phyloP scores from a whole-genome alignment of 805 yeast genomes.

The Cyberlindnera maritima region DNA sequence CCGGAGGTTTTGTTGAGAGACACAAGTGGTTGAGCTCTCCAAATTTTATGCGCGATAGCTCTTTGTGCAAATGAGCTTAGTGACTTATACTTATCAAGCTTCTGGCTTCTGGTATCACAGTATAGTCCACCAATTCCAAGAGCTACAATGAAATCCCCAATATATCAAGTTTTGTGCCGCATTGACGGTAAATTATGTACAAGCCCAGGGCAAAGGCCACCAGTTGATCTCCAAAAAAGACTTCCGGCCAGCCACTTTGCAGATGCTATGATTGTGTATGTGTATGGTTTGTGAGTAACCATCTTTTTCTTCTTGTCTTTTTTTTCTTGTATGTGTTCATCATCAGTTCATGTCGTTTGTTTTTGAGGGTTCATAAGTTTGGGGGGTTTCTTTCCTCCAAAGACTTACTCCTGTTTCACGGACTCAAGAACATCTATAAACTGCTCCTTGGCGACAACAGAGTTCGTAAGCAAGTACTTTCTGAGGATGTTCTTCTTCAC shows the following conservation, averaged over 20 bases:
- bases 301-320: not conserved
- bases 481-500: slow-evolving; percentile 71
- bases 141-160: no score
- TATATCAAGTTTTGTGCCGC: not conserved
- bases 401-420: slow-evolving; percentile 9
- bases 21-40: not conserved
- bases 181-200: slow-evolving; percentile 4
- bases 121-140: no score
- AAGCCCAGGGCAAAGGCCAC: not conserved
- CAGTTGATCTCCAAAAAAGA: not conserved
- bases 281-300: not conserved
- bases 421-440: slow-evolving; percentile 20
- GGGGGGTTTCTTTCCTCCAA: not conserved
- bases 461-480: slow-evolving; percentile 49
- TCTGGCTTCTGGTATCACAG: no score
- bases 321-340: not conserved
- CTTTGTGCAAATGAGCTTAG: no score
- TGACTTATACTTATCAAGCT: no score
- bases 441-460: slow-evolving; percentile 22
- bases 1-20: not conserved
- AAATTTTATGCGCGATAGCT: not conserved
- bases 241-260: no score
- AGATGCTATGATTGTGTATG: not conserved
- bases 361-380: not conserved
- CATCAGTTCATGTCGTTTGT: slow-evolving; percentile 10